Conservation (phyloP, 1,139 yeast species). For the Neolecta irregularis region DNA sequence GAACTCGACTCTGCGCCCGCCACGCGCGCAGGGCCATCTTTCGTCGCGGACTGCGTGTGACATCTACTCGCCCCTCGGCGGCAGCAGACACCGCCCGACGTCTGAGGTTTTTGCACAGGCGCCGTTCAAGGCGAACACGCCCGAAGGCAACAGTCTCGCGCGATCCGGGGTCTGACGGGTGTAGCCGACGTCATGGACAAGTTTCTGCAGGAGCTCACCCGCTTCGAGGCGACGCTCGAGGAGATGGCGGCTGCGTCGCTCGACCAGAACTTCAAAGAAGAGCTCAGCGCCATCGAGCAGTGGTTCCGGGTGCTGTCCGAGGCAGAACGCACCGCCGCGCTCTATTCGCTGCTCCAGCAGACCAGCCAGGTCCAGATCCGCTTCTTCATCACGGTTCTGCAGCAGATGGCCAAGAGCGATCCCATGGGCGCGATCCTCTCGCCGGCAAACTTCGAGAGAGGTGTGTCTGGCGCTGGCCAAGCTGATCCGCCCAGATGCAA, state of each 20-base stretch:
- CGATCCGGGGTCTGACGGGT: no score
- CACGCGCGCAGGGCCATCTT: no score
- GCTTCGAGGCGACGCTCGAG: constrained; percentile 23
- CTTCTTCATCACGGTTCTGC: constrained; percentile 26
- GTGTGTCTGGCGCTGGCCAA: neutral
- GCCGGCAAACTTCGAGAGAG: constrained; percentile 18
- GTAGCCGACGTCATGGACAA: constrained; percentile 19
- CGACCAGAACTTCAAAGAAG: constrained; percentile 21
- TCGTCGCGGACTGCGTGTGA: no score
- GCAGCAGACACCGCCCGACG: neutral
- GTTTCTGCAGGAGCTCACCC: constrained; percentile 25
- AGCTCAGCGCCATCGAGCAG: constrained; percentile 24
- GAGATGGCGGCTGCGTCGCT: constrained; percentile 25
- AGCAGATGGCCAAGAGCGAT: constrained; percentile 22
- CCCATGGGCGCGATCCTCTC: constrained; percentile 20
- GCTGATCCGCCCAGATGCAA: constrained; percentile 4
- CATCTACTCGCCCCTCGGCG: neutral
- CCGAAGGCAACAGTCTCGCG: neutral
- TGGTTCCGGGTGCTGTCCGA: constrained; percentile 27
- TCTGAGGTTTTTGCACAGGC: constrained; percentile 3
- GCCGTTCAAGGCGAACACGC: constrained; percentile 2
- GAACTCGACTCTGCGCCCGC: no score
- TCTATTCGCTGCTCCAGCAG: constrained; percentile 26
- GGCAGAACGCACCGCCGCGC: constrained; percentile 28
- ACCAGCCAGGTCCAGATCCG: constrained; percentile 27